Evolutionary conservation across 2,329 filamentous ascomycete genomes (phyloP).

Genomic region (Xylariomycetidae sp.): DNA sequence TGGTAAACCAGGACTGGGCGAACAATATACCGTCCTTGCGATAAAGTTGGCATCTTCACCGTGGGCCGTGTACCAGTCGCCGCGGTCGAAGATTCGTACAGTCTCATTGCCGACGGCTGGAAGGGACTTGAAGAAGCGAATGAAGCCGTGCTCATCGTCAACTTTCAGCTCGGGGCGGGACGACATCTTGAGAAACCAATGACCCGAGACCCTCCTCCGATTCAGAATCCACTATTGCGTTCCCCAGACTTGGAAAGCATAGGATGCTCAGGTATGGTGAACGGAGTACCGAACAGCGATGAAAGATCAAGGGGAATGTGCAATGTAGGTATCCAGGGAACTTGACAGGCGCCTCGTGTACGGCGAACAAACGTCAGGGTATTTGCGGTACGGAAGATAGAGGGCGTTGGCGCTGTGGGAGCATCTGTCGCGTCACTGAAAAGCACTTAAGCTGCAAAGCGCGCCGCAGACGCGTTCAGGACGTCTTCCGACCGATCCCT

Average conservation of each 20-base stretch:
- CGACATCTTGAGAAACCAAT: constrained; percentile 33
- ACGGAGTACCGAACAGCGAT: too few species aligned
- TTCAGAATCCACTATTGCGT: too few species aligned
- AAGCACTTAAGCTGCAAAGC: constrained; percentile 24
- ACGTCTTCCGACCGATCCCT: too few species aligned
- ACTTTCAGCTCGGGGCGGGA: constrained; percentile 59
- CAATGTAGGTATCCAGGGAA: too few species aligned
- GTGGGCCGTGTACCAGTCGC: constrained; percentile 94
- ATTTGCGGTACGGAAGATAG: too few species aligned
- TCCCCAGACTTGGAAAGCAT: too few species aligned
- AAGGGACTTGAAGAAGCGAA: constrained; percentile 90
- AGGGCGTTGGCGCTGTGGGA: too few species aligned
- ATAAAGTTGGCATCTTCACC: constrained; percentile 80
- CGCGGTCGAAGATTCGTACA: constrained; percentile 86
- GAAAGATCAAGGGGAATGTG: too few species aligned
- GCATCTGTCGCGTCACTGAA: constrained; percentile 20
- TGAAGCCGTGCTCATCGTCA: constrained; percentile 95
- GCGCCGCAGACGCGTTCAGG: constrained; percentile 23
- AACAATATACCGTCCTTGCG: constrained; percentile 68
- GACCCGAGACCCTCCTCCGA: not conserved
- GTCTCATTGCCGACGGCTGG: constrained; percentile 65
- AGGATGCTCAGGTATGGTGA: too few species aligned
- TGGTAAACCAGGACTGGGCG: constrained; percentile 13
- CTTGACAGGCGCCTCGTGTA: too few species aligned
- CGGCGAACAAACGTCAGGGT: too few species aligned